Base-by-base conservation (phyloP, 257 asterid genomes). In the Ocimum tenuiflorum region DNA sequence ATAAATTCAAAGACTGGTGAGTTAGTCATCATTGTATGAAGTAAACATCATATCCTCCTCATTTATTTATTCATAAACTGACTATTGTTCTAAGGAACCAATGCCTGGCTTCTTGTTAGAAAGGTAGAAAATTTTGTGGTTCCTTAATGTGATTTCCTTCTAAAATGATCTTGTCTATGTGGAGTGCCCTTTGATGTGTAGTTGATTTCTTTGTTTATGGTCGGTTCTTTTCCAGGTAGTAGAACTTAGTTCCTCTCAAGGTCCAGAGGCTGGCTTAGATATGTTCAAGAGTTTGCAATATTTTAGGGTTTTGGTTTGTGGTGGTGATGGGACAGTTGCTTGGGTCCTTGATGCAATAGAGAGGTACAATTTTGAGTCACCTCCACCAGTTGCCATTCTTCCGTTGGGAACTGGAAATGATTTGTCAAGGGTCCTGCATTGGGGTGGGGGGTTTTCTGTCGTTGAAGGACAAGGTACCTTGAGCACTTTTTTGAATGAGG, bases 361-460 rank as follows among this genome's bases (percentile, higher is more conserved):
- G 75, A 85, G 73, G 85, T 73, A 51, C 56, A 81, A 84, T 76
- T 86, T 79, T 56, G 88, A 81, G 75, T 82, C 89, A 12, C 96
- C 96, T 27, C 96, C 96, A 71, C 96, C 95, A 1, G 95, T 88
- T 50, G 95, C 95, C 17, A 72, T 86, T 75, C 95, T 88, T 73
- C 96, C 96, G 31, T 71, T 88, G 73, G 96, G 96, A 67, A 88
- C 96, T 48, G 96, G 96, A 75, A 88, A 88, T 80, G 96, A 88
- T 83, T 74, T 88, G 78, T 84, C 95, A 46, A 81, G 95, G 75
- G 86, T 84, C 57, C 77, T 88, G 62, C 86, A 75, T 20, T 88
- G 96, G 96, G 96, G 96, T 62, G 86, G 92, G 41, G 92, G 96
- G 19, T 83, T 82, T 74, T 85, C 95, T 43, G 80, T 77, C 11